Conservation (phyloP, 148 eudicot genomes). For the Bassia scoparia region DNA sequence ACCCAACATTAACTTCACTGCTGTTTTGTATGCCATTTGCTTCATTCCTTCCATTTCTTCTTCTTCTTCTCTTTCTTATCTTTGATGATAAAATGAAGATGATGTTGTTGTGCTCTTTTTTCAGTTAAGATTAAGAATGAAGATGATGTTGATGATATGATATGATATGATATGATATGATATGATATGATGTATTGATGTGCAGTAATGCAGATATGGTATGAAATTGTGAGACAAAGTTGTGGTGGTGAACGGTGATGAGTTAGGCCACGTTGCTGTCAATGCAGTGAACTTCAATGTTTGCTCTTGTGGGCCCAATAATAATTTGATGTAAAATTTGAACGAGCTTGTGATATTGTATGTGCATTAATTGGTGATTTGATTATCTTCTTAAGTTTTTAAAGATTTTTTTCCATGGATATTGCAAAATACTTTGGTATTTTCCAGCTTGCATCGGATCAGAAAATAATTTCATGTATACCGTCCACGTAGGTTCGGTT, state of each 20-base stretch:
- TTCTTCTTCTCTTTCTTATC: neutral
- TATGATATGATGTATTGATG: neutral
- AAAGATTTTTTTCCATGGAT: no score
- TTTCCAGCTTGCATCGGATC: no score
- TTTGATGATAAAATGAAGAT: neutral
- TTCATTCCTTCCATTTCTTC: constrained; percentile 43
- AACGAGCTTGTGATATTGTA: no score
- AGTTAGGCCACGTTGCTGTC: constrained; percentile 16
- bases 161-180: neutral
- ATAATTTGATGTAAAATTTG: no score
- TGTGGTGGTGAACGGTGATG: neutral
- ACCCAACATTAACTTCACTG: constrained; percentile 53
- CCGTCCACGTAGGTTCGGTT: no score
- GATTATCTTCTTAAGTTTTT: no score
- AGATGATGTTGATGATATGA: neutral
- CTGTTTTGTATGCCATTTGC: constrained; percentile 55
- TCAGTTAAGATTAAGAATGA: neutral
- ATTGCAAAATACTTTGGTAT: no score
- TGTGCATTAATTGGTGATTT: no score
- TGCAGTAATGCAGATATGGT: no score
- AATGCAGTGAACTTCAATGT: neutral
- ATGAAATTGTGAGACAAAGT: neutral
- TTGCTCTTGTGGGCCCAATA: neutral
- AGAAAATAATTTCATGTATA: no score
- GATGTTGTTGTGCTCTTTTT: neutral